phyloP scores from a whole-genome alignment of 2,329 filamentous ascomycete genomes.

The Colletotrichum tofieldiae region DNA sequence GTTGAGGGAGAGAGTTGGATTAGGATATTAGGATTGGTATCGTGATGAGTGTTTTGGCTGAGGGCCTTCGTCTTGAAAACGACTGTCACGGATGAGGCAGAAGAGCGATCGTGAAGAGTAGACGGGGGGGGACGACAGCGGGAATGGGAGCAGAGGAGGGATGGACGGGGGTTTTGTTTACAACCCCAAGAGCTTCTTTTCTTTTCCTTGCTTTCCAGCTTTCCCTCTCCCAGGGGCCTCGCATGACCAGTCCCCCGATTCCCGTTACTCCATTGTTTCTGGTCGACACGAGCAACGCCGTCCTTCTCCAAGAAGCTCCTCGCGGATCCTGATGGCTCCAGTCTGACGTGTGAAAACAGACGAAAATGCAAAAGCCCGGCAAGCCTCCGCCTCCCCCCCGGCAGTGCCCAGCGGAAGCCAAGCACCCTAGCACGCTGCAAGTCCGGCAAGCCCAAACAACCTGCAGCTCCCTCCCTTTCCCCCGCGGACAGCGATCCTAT shows the following conservation, averaged over 20 bases:
- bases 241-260: background rate
- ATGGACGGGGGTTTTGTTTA: constrained; percentile 2
- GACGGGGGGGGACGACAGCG: background rate
- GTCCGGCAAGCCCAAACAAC: background rate
- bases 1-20: background rate
- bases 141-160: background rate
- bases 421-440: background rate
- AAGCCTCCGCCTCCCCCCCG: background rate
- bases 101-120: too few species aligned
- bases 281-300: constrained; percentile 16
- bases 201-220: background rate
- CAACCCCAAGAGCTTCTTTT: constrained; percentile 1
- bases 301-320: constrained; percentile 11
- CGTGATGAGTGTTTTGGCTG: background rate
- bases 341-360: constrained; percentile 39
- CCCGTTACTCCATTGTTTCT: constrained; percentile 26
- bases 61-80: too few species aligned
- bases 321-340: constrained; percentile 23
- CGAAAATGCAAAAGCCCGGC: background rate
- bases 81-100: background rate
- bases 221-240: background rate
- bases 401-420: constrained; percentile 2
- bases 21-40: constrained; percentile 1
- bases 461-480: background rate
- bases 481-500: constrained; percentile 23